phyloP scores from a whole-genome alignment of 306 rosid species.

The Lathyrus oleraceus region DNA sequence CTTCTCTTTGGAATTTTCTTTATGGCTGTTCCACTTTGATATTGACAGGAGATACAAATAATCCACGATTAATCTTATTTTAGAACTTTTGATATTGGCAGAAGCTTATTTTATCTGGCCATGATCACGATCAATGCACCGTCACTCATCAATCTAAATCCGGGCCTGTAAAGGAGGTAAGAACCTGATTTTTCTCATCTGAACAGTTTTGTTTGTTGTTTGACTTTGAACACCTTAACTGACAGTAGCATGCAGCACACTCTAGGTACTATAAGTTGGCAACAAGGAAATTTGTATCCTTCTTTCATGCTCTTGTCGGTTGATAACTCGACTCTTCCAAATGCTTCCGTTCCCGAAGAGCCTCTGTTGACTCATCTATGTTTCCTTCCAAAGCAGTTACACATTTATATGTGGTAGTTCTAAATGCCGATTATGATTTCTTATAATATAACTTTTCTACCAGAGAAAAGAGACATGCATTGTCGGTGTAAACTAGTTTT shows the following conservation, averaged over 20 bases:
- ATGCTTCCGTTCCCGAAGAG: slow-evolving; percentile 53
- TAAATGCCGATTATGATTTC: slow-evolving; percentile 20
- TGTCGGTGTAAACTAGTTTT: background rate
- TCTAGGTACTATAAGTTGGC: slow-evolving; percentile 88
- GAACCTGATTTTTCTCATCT: slow-evolving; percentile 32
- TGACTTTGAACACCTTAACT: slow-evolving; percentile 37
- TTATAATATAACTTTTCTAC: slow-evolving; percentile 18
- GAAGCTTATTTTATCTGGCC: slow-evolving; percentile 77
- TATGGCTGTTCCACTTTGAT: slow-evolving; percentile 24
- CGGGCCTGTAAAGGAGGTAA: slow-evolving; percentile 71
- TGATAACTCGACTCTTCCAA: slow-evolving; percentile 48
- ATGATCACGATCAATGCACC: slow-evolving; percentile 87
- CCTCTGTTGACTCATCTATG: slow-evolving; percentile 60
- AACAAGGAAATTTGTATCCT: slow-evolving; percentile 80
- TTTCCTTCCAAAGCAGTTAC: slow-evolving; percentile 71
- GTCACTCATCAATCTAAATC: slow-evolving; percentile 54
- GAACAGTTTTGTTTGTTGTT: slow-evolving; percentile 28
- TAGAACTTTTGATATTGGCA: slow-evolving; percentile 39
- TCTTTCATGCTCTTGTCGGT: slow-evolving; percentile 83
- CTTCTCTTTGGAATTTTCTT: slow-evolving; percentile 32
- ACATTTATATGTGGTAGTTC: slow-evolving; percentile 68
- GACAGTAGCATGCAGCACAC: slow-evolving; percentile 70
- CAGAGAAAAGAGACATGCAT: background rate
- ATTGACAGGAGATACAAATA: background rate
- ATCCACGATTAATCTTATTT: background rate